Base-by-base conservation (phyloP, 345 rosid genomes). In the Trapa bicornis region DNA sequence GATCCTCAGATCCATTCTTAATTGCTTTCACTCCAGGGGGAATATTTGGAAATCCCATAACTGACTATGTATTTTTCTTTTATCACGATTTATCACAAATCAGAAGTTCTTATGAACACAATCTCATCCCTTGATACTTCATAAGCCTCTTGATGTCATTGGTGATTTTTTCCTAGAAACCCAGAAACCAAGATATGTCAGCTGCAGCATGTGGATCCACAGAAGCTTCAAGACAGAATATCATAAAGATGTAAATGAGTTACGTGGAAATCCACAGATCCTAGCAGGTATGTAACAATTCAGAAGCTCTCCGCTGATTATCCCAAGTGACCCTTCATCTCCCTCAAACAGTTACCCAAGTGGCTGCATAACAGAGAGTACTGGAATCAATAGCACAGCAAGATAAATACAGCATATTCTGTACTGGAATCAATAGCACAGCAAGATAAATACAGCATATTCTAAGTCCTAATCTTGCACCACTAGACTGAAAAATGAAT, bases 1-100 rank as follows among this genome's bases (percentile, higher is more conserved):
- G 83, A 52, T 89, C 95, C 85, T 86, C 91, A 13, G 93, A 91
- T 74, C 89, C 96, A 78, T 94, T 96, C 81, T 89, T 91, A 71
- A 91, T 86, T 43, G 86, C 79, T 70, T 83, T 89, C 75, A 86
- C 87, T 75, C 95, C 99, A 37, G 95, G 72, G 60, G 83, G 91
- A 82, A 86, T 71, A 88, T 88, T 87, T 67, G 85, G 75, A 61
- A 91, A 92, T 73, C 97, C 99, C 99, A 94, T 94, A 42, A 62
- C 68, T 42, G 38, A 36, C 16, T 58, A 32, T 32, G 37, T 29
- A 32, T 33, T 38, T 35, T 39, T 29, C 52, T 42, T 32, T n/a
- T 2, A 42, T 14, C 52, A 64, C 47, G 43, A 38, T 35, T 6
- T 9, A 64, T 65, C 52, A 65, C 5, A 14, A 41, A 65, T 12